Conservation (phyloP, 2,329 filamentous ascomycete species). For the Cytospora piceae region DNA sequence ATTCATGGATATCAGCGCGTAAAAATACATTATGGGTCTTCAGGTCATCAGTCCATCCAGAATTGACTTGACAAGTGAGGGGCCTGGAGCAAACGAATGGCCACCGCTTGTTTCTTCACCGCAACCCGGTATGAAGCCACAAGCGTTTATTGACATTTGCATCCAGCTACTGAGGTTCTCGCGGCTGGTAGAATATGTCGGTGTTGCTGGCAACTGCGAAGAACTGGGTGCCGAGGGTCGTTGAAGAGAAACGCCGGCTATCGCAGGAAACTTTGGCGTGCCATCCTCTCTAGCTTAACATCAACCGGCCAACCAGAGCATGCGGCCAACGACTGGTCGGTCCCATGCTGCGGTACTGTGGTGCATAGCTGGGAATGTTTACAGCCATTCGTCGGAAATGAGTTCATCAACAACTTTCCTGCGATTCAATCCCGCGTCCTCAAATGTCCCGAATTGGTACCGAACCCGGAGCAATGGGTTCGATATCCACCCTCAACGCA, state of each 20-base stretch:
- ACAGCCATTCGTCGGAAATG: background rate
- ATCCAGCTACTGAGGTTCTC: constrained; percentile 11
- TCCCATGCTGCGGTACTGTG: background rate
- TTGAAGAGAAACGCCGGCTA: background rate
- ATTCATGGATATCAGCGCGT: constrained; percentile 9
- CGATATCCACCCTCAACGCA: constrained; percentile 11
- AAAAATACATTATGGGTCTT: background rate
- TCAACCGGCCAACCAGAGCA: background rate
- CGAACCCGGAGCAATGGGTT: constrained; percentile 20
- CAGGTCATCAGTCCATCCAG: background rate
- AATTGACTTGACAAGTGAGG: background rate
- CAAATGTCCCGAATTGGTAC: constrained; percentile 7
- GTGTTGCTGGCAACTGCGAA: background rate
- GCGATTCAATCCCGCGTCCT: background rate
- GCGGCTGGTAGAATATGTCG: background rate
- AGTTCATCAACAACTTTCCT: background rate
- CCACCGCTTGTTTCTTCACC: constrained; percentile 20
- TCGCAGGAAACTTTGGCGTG: background rate
- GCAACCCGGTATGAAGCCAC: constrained; percentile 10
- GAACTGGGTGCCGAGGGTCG: background rate
- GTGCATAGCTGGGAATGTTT: background rate
- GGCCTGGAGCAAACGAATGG: background rate
- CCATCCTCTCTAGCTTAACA: background rate
- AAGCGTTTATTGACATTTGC: background rate
- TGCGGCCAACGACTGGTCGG: background rate